Conservation (phyloP, 345 rosid species). For the Eucalyptus polyanthemos region DNA sequence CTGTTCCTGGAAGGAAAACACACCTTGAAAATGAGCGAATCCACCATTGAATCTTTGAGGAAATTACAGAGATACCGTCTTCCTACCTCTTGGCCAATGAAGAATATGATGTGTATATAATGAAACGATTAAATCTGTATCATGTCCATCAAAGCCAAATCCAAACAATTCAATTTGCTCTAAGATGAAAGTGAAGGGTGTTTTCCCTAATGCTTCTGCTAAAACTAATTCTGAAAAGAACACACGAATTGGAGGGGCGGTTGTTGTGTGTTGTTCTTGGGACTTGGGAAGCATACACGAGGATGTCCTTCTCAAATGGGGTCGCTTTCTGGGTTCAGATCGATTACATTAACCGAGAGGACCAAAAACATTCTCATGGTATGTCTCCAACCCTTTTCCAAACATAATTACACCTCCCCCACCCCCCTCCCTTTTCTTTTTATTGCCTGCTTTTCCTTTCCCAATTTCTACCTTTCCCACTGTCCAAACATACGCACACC, state of each 20-base stretch:
- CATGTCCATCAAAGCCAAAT: not conserved
- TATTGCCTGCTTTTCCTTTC: not conserved
- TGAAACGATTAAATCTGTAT: not conserved
- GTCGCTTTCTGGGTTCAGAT: slow-evolving; percentile 12
- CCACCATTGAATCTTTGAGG: not conserved
- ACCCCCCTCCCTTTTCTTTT: not conserved
- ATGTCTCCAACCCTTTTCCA: slow-evolving; percentile 12
- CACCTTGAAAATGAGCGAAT: not conserved
- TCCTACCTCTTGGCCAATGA: not conserved
- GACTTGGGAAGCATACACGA: slow-evolving; percentile 5
- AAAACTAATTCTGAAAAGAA: not conserved
- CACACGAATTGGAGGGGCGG: not conserved
- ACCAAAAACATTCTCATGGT: slow-evolving; percentile 38
- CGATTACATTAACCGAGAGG: slow-evolving; percentile 8
- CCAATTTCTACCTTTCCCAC: not conserved
- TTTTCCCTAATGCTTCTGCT: not conserved
- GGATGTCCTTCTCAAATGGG: not conserved
- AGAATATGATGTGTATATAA: not conserved
- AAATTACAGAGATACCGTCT: not conserved
- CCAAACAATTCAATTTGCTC: not conserved
- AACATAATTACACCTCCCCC: not conserved
- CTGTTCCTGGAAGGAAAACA: not conserved
- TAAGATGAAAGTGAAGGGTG: not conserved
- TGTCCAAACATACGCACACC: not conserved
- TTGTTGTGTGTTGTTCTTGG: not conserved